These are phyloP conservation scores for Elasticomyces elasticus DNA, from an alignment of 495 filamentous ascomycete genomes.

Conservation along the genomic window DNA sequence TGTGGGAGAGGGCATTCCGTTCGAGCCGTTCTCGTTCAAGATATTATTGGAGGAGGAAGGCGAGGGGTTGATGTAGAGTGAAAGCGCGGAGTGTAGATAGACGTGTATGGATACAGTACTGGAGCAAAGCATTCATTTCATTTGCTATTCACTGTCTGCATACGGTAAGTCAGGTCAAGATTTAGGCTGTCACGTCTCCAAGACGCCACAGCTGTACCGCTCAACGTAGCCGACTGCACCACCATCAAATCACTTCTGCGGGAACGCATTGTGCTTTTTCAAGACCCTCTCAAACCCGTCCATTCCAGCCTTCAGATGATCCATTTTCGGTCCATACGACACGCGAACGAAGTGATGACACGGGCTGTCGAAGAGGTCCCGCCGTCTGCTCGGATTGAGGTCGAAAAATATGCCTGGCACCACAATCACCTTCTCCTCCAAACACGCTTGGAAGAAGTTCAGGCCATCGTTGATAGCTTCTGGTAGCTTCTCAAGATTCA, in stretches of 20 bases:
- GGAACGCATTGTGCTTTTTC: slow-evolving; percentile 42
- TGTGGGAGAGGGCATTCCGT: slow-evolving; percentile 79
- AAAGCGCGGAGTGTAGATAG: not conserved
- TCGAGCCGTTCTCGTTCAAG: slow-evolving; percentile 88
- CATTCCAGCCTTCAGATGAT: slow-evolving; percentile 70
- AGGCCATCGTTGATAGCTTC: slow-evolving; percentile 77
- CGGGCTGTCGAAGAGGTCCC: slow-evolving; percentile 88
- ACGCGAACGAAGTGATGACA: slow-evolving; percentile 90
- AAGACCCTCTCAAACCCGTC: slow-evolving; percentile 83
- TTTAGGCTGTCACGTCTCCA: no score
- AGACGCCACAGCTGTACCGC: no score
- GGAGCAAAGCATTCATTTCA: no score
- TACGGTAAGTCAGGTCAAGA: no score
- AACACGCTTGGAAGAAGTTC: slow-evolving; percentile 91
- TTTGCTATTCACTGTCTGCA: no score
- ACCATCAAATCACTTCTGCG: no score
- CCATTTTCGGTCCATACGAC: slow-evolving; percentile 85
- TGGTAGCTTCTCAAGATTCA: slow-evolving; percentile 56
- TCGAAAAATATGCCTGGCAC: slow-evolving; percentile 92
- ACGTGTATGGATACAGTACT: no score
- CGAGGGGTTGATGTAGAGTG: slow-evolving; percentile 36
- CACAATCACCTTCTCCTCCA: slow-evolving; percentile 88
- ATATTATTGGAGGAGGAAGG: slow-evolving; percentile 76
- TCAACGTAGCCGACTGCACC: no score
- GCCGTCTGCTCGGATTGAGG: slow-evolving; percentile 76